These are phyloP conservation scores for Gymnopus androsaceus DNA, from an alignment of 1,284 basidiomycete species.

Conservation along the genomic window DNA sequence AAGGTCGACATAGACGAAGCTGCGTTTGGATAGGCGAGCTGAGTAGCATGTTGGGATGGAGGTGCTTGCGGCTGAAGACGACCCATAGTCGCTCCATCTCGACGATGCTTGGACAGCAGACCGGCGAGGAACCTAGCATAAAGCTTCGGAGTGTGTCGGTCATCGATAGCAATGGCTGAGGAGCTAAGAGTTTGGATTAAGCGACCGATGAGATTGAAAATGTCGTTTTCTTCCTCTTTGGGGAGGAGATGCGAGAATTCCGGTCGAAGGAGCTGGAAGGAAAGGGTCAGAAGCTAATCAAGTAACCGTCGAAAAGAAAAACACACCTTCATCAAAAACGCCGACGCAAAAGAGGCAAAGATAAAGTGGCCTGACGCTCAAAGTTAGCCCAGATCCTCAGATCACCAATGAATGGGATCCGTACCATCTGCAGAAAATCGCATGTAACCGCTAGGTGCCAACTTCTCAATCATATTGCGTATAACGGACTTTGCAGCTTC, in stretches of 20 bases:
- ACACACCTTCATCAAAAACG: conserved; percentile 78
- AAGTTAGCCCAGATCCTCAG: conserved; percentile 2
- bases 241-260: conserved; percentile 66
- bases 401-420: conserved; percentile 16
- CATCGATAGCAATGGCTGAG: conserved; percentile 78
- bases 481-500: conserved; percentile 72
- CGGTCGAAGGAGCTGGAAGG: conserved; percentile 64
- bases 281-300: background rate
- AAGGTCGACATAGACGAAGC: conserved; percentile 22
- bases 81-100: conserved; percentile 57
- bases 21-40: conserved; percentile 3
- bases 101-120: conserved; percentile 65
- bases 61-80: conserved; percentile 49
- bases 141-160: conserved; percentile 77
- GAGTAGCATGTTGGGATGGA: conserved; percentile 29
- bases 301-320: background rate
- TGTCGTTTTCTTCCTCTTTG: conserved; percentile 64
- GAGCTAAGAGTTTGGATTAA: conserved; percentile 73
- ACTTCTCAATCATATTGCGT: conserved; percentile 59
- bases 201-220: conserved; percentile 69
- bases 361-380: conserved; percentile 69
- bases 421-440: conserved; percentile 79
- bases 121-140: conserved; percentile 79
- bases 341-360: conserved; percentile 83
- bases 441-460: conserved; percentile 78